Evolutionary conservation across 2,329 filamentous ascomycete genomes (phyloP), one percentile per base, ranked within the genome.

Genomic region (Cryphonectria nitschkei): DNA sequence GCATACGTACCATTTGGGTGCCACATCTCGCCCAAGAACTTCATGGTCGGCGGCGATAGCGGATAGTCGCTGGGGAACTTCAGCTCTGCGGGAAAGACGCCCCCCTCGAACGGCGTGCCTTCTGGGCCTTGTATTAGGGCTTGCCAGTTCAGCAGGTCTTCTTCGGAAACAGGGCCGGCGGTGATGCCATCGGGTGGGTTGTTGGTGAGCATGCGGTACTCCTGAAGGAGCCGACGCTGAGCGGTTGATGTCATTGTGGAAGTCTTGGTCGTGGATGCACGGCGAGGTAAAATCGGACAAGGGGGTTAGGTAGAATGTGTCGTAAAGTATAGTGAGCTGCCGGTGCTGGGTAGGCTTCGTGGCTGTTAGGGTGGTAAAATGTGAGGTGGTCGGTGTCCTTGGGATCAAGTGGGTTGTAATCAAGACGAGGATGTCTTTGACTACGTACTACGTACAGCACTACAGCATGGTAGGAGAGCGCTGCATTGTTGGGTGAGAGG

Each of bases 141-240:
- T 84, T 99, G 96, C 96, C 96, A 99, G 78, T 93, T 86, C 77
- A 98, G 93, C 79, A 98, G 90, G 84, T 99, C 94, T 81, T 98
- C 96, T 85, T 99, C 96, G 74, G 89, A 92, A 73, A 98, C 86
- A 46, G 96, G 96, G 29, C 96, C 96, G 22, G 96, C 96, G 71
- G 93, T 97, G 83, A 99, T 98, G 80, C 96, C 96, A 73, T 98
- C 95, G n/a, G 95, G 95, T 0, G 95, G 94, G 82, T 97, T 96
- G 78, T 94, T 95, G 74, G 94, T 96, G 74, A 99, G 91, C 74
- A 93, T 90, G 79, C 93, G 93, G 86, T 99, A 99, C 86, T 99
- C 96, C 83, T 95, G 93, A 80, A 98, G 94, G 76, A 99, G 92
- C 58, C 96, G 94, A 76, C 90, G 88, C 80, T 91, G 89, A 75